Base-by-base conservation (phyloP, 148 eudicot genomes). In the Persicaria maculosa region DNA sequence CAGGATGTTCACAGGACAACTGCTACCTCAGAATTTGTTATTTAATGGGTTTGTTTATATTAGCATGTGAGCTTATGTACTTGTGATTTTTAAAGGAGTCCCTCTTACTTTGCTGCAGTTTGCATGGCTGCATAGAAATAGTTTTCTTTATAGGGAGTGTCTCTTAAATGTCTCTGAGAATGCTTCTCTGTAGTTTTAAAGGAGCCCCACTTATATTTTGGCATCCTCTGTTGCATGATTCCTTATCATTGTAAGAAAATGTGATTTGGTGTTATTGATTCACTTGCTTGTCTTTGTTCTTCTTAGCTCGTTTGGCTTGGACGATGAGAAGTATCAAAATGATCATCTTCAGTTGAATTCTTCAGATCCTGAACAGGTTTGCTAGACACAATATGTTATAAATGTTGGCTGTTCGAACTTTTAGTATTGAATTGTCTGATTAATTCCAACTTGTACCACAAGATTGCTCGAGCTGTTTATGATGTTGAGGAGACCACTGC, bases 401-500 rank as follows among this genome's bases (percentile, higher is more conserved):
- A 6, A 7, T 65, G 36, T 65, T 65, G 31, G n/a, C 17, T 65
- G 58, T 47, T 59, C 19, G 17, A 47, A 62, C 12, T n/a, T 62
- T 36, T 15, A 14, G 43, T 65, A 4, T 65, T 7, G 25, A 43
- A n/a, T 14, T 43, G 15, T 15, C 47, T 65, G 12, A 65, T 65
- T 46, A 65, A 36, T 15, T 65, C 7, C 47, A 74, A 74, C 70
- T 47, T 59, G 45, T 74, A 47, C 70, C 31, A 71, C 73, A 76
- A 94, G 98, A 88, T 94, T 79, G 85, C 83, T 12, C 90, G 81
- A 57, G 98, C 97, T 74, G 75, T 91, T 79, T 87, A 84, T 65
- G 98, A 94, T 80, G 88, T 91, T 65, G 98, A 94, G 84, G 98
- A 94, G 84, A 96, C 98, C 44, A 94, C 97, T 57, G 68, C 92